Evolutionary conservation across 1,139 yeast species (phyloP).

Genomic region (Saccharomycopsis phalli): DNA sequence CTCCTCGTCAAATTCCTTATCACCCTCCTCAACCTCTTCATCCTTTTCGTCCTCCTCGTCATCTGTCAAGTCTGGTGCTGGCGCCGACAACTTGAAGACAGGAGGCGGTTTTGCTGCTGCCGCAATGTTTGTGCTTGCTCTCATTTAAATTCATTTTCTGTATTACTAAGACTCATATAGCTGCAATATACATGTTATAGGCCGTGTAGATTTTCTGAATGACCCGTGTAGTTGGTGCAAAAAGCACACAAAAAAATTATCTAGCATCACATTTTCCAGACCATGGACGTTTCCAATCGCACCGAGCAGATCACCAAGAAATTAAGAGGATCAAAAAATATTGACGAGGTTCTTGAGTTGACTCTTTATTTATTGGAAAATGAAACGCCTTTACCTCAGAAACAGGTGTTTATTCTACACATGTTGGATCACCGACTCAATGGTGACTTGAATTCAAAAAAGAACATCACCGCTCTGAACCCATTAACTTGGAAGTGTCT

Average conservation of each 20-base stretch:
- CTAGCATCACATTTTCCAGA: not conserved
- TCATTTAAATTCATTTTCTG: no score
- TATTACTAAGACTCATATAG: no score
- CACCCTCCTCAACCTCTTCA: not conserved
- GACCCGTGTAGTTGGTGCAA: no score
- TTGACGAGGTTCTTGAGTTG: not conserved
- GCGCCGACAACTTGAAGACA: not conserved
- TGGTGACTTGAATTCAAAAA: slow-evolving; percentile 6
- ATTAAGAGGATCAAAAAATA: not conserved
- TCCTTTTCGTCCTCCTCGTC: not conserved
- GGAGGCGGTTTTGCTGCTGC: not conserved
- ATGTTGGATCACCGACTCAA: slow-evolving; percentile 10
- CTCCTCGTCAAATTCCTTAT: not conserved
- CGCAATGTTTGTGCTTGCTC: no score
- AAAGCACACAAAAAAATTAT: no score
- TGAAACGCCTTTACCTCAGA: slow-evolving; percentile 8
- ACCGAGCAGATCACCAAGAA: not conserved
- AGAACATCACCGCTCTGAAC: slow-evolving; percentile 4
- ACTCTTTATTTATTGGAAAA: not conserved
- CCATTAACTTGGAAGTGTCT: slow-evolving; percentile 11
- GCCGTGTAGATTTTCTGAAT: no score
- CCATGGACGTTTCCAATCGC: not conserved
- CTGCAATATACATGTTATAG: no score
- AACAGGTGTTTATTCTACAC: slow-evolving; percentile 10
- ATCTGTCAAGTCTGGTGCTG: not conserved